Percentiles rank a stretch among this genome's conserved stretches.
These are phyloP conservation scores for Aspergillus avenaceus DNA, from an alignment of 495 filamentous ascomycete genomes.

Conservation along the genomic window DNA sequence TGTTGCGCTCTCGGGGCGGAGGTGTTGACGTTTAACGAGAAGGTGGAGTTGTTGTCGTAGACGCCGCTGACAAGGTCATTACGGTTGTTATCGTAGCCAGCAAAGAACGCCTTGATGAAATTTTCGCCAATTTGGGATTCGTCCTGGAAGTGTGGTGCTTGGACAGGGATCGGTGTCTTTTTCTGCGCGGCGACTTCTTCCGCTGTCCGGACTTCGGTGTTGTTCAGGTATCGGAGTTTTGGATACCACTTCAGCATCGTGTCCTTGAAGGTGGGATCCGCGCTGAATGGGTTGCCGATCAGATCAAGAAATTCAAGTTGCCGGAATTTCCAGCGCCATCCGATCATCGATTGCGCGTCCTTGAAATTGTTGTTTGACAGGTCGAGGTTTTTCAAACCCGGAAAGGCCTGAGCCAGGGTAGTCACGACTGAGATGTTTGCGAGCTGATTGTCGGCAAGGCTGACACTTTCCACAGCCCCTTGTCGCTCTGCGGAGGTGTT, in stretches of 20 bases:
- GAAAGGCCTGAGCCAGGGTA: conserved; percentile 68
- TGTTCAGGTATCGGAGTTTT: conserved; percentile 66
- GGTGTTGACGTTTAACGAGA: conserved; percentile 71
- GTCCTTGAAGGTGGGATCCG: conserved; percentile 55
- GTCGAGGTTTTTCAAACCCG: conserved; percentile 78
- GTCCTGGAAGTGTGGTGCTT: conserved; percentile 69
- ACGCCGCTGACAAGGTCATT: conserved; percentile 54
- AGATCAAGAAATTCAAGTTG: conserved; percentile 74
- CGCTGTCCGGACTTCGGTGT: conserved; percentile 62
- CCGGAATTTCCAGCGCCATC: conserved; percentile 75
- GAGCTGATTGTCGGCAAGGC: conserved; percentile 73
- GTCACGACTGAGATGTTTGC: conserved; percentile 64
- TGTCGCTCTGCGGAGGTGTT: conserved; percentile 58
- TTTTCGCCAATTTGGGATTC: conserved; percentile 67
- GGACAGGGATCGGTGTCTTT: conserved; percentile 63
- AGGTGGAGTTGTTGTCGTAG: conserved; percentile 75
- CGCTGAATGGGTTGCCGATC: conserved; percentile 68
- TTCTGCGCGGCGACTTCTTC: conserved; percentile 57
- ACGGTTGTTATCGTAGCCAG: conserved; percentile 71
- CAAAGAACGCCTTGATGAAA: conserved; percentile 72
- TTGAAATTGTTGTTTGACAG: conserved; percentile 75
- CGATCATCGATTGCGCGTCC: conserved; percentile 50
- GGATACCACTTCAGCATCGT: conserved; percentile 83
- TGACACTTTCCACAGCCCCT: conserved; percentile 70
- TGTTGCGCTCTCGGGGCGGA: conserved; percentile 50